These are phyloP conservation scores for Tetramitus jugosus DNA, from an alignment of 208 protist genomes.

Conservation along the genomic window DNA sequence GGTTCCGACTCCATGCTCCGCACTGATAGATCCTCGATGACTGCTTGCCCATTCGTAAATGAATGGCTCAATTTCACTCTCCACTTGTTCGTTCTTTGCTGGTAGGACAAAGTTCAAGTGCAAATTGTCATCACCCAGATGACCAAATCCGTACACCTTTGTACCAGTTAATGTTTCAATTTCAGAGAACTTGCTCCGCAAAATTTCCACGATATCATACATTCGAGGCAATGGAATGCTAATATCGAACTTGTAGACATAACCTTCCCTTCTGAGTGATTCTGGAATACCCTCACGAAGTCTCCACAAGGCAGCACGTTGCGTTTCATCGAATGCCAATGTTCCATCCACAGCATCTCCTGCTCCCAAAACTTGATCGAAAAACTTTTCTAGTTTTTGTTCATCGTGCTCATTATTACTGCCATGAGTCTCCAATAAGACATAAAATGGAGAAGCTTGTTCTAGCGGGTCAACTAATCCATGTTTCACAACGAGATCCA, in stretches of 20 bases:
- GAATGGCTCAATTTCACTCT: conserved; percentile 56
- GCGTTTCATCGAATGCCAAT: conserved; percentile 3
- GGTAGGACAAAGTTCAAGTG: conserved; percentile 78
- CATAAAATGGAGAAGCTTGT: conserved; percentile 58
- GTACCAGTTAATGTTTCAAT: not conserved
- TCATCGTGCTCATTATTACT: conserved; percentile 73
- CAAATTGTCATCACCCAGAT: conserved; percentile 91
- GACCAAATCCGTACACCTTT: conserved; percentile 70
- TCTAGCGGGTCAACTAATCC: conserved; percentile 44
- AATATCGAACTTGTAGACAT: conserved; percentile 70
- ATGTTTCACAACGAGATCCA: conserved; percentile 51
- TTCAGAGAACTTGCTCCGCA: conserved; percentile 7
- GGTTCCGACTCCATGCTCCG: conserved; percentile 85
- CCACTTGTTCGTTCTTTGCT: conserved; percentile 17
- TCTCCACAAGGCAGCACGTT: not conserved
- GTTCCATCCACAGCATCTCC: not conserved
- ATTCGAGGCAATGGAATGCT: conserved; percentile 53
- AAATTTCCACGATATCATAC: conserved; percentile 49
- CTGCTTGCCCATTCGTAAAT: conserved; percentile 60
- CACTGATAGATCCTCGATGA: conserved; percentile 51
- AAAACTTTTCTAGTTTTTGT: conserved; percentile 55
- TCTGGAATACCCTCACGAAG: conserved; percentile 5
- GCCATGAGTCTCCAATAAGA: conserved; percentile 83
- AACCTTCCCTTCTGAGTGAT: conserved; percentile 39
- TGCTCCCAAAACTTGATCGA: conserved; percentile 51